Percentiles rank a stretch among this genome's conserved stretches.
Evolutionary conservation across 2,329 filamentous ascomycete genomes (phyloP).

Genomic region (Fusarium buxicola): DNA sequence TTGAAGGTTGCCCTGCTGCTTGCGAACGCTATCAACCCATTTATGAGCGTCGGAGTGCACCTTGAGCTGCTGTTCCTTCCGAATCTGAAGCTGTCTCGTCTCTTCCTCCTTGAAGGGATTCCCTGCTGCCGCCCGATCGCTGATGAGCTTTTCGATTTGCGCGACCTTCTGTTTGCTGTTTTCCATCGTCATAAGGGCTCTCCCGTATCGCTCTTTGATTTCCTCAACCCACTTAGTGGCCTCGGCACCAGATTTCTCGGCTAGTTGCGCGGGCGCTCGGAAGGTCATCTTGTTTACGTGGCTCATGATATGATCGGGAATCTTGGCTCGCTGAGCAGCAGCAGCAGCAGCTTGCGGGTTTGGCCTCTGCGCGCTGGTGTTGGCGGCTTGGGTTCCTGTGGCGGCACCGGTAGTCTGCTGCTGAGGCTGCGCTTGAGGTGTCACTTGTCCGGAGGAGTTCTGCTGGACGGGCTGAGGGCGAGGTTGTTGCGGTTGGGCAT

Average conservation of each 20-base stretch:
- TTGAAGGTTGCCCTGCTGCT: constrained; percentile 55
- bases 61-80: constrained; percentile 59
- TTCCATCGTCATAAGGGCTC: constrained; percentile 64
- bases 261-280: constrained; percentile 55
- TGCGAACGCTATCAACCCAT: constrained; percentile 61
- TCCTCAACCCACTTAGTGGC: constrained; percentile 62
- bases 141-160: constrained; percentile 56
- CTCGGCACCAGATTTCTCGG: constrained; percentile 57
- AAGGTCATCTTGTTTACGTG: constrained; percentile 63
- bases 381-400: constrained; percentile 22
- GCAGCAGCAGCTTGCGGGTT: constrained; percentile 41
- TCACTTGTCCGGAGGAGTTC: constrained; percentile 30
- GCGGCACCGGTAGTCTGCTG: constrained; percentile 23
- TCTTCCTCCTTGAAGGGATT: constrained; percentile 61
- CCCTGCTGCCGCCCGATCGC: constrained; percentile 57
- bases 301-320: constrained; percentile 59
- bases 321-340: constrained; percentile 46
- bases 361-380: constrained; percentile 25
- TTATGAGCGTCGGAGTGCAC: constrained; percentile 59
- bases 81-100: constrained; percentile 56
- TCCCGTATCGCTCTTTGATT: constrained; percentile 59
- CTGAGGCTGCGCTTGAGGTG: constrained; percentile 39
- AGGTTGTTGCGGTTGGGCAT: constrained; percentile 41
- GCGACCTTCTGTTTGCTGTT: constrained; percentile 54
- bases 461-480: constrained; percentile 42